A percentile compares a stretch with the other conserved stretches of the same genome.
Evolutionary conservation across 1,139 yeast genomes (phyloP).

Genomic region (Yamadazyma pseudoaaseri): DNA sequence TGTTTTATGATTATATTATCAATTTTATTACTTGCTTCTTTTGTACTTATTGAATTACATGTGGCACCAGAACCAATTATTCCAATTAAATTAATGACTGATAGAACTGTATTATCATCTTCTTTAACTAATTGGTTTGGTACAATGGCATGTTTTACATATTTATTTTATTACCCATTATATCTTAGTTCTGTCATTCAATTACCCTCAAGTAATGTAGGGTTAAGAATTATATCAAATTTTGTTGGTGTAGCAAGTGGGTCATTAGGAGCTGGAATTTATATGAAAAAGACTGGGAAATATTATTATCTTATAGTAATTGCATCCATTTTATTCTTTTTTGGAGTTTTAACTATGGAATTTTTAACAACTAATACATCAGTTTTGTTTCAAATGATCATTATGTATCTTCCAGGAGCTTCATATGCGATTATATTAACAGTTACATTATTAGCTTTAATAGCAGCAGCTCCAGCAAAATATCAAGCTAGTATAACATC

Average conservation of each 20-base stretch:
- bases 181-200: constrained; percentile 58
- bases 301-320: constrained; percentile 52
- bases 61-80: constrained; percentile 67
- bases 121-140: constrained; percentile 68
- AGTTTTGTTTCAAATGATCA: constrained; percentile 27
- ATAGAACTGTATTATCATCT: constrained; percentile 62
- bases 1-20: constrained; percentile 23
- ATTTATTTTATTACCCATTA: constrained; percentile 63
- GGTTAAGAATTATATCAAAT: constrained; percentile 61
- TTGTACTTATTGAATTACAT: constrained; percentile 53
- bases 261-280: constrained; percentile 65
- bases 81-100: constrained; percentile 54
- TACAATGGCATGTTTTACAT: constrained; percentile 55
- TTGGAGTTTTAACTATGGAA: constrained; percentile 45
- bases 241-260: constrained; percentile 71
- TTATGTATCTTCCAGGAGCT: constrained; percentile 49
- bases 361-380: constrained; percentile 44
- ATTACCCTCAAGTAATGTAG: constrained; percentile 57
- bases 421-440: constrained; percentile 65
- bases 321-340: constrained; percentile 43
- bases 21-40: constrained; percentile 22
- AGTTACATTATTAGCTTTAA: constrained; percentile 63
- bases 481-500: constrained; percentile 74
- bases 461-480: constrained; percentile 59
- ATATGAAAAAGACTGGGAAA: constrained; percentile 68